Conservation (phyloP, 805 yeast genomes). For the Cyberlindnera amylophila region DNA sequence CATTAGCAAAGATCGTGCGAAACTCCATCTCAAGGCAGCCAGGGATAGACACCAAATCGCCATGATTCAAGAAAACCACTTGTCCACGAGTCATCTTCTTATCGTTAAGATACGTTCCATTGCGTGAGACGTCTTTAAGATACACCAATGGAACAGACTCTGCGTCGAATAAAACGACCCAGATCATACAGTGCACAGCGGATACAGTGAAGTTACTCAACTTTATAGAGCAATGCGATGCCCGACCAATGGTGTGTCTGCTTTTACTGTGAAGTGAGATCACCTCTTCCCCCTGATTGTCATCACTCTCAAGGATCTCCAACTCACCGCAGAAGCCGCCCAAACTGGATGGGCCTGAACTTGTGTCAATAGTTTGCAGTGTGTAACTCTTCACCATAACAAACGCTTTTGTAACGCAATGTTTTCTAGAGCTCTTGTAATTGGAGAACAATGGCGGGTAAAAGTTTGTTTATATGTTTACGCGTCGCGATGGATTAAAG, state of each 20-base stretch:
- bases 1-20: slow-evolving; percentile 14
- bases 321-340: slow-evolving; percentile 16
- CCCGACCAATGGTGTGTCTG: slow-evolving; percentile 43
- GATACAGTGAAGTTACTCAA: slow-evolving; percentile 40
- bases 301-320: slow-evolving; percentile 3
- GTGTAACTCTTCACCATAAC: too few species aligned
- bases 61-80: slow-evolving; percentile 33
- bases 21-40: slow-evolving; percentile 27
- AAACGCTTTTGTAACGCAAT: too few species aligned
- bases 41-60: slow-evolving; percentile 39
- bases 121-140: slow-evolving; percentile 46
- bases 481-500: too few species aligned
- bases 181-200: slow-evolving; percentile 42
- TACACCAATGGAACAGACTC: slow-evolving; percentile 44
- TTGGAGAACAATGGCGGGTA: too few species aligned
- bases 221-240: slow-evolving; percentile 29
- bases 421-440: too few species aligned
- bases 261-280: slow-evolving; percentile 29
- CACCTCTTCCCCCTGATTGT: background rate
- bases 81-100: slow-evolving; percentile 29
- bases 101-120: slow-evolving; percentile 47
- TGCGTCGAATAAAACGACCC: slow-evolving; percentile 49
- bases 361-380: background rate
- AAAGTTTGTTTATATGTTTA: too few species aligned
- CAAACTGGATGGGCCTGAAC: background rate